phyloP scores from a whole-genome alignment of 1,139 yeast genomes.

The Scheffersomyces lignicola region DNA sequence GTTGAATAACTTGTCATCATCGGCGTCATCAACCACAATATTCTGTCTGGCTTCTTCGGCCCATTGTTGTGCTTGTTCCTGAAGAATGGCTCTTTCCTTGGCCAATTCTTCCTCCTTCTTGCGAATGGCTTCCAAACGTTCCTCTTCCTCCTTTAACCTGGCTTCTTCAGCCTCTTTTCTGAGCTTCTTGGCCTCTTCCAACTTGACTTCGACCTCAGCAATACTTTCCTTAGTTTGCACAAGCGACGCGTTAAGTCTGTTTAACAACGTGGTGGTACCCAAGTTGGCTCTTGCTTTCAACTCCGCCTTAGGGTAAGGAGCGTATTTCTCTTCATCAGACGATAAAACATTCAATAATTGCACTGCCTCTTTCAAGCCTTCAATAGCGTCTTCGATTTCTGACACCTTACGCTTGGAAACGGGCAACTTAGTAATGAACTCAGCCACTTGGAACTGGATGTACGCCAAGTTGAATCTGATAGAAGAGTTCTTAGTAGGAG shows the following conservation, averaged over 20 bases:
- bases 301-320: slow-evolving; percentile 79
- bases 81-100: slow-evolving; percentile 68
- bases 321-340: slow-evolving; percentile 48
- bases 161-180: slow-evolving; percentile 52
- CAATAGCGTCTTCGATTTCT: slow-evolving; percentile 60
- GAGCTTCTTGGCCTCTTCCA: slow-evolving; percentile 69
- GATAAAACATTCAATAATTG: slow-evolving; percentile 59
- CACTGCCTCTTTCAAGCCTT: slow-evolving; percentile 66
- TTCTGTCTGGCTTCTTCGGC: slow-evolving; percentile 54
- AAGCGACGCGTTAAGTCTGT: slow-evolving; percentile 67
- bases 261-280: slow-evolving; percentile 75
- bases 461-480: slow-evolving; percentile 80
- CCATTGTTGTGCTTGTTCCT: slow-evolving; percentile 84
- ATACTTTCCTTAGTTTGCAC: slow-evolving; percentile 75
- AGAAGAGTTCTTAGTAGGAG: slow-evolving; percentile 34
- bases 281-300: slow-evolving; percentile 80
- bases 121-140: slow-evolving; percentile 40
- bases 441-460: slow-evolving; percentile 85
- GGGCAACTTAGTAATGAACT: slow-evolving; percentile 66
- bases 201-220: slow-evolving; percentile 53
- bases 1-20: slow-evolving; percentile 28
- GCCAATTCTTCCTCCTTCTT: slow-evolving; percentile 54
- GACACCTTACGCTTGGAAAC: slow-evolving; percentile 58
- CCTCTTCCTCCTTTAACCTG: slow-evolving; percentile 32
- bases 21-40: slow-evolving; percentile 35